Percentiles rank a stretch among this genome's conserved stretches.
These are phyloP conservation scores for Podaxis sp. DNA, from an alignment of 768 basidiomycete species.

Conservation along the genomic window DNA sequence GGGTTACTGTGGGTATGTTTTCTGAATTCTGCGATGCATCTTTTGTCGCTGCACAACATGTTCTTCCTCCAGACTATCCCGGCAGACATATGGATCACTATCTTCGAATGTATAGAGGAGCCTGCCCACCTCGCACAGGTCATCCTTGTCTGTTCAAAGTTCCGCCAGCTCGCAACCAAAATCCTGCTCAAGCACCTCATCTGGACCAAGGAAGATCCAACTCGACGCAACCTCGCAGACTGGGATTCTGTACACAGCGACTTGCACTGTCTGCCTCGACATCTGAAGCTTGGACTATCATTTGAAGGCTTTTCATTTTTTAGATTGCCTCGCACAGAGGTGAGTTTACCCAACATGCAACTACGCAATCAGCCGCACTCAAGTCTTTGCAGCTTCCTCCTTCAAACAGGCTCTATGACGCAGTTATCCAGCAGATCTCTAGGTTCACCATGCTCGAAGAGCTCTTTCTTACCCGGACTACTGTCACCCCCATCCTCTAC, in stretches of 20 bases:
- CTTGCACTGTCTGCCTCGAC: slow-evolving; percentile 18
- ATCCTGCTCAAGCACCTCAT: slow-evolving; percentile 24
- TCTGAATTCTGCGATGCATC: slow-evolving; percentile 7
- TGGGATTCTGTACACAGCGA: slow-evolving; percentile 20
- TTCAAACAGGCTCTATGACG: slow-evolving; percentile 19
- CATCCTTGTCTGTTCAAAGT: slow-evolving; percentile 23
- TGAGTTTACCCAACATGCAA: not conserved
- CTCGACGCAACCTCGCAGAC: slow-evolving; percentile 22
- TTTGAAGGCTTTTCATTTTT: slow-evolving; percentile 18
- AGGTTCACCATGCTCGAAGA: slow-evolving; percentile 23
- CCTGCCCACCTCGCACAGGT: slow-evolving; percentile 22
- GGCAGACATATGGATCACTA: slow-evolving; percentile 30
- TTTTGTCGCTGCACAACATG: slow-evolving; percentile 12
- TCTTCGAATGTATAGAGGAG: slow-evolving; percentile 24
- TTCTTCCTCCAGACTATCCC: slow-evolving; percentile 19
- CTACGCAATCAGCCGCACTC: not conserved
- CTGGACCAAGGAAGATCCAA: slow-evolving; percentile 22
- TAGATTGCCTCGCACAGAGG: not conserved
- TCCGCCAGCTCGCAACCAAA: slow-evolving; percentile 23
- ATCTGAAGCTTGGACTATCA: slow-evolving; percentile 21
- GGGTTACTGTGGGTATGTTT: slow-evolving; percentile 15
- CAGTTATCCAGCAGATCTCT: slow-evolving; percentile 20
- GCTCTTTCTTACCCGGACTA: slow-evolving; percentile 22
- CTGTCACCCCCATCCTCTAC: slow-evolving; percentile 25
- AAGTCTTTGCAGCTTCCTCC: slow-evolving; percentile 1